phyloP scores from a whole-genome alignment of 257 asterid species.

The Rehmannia glutinosa region DNA sequence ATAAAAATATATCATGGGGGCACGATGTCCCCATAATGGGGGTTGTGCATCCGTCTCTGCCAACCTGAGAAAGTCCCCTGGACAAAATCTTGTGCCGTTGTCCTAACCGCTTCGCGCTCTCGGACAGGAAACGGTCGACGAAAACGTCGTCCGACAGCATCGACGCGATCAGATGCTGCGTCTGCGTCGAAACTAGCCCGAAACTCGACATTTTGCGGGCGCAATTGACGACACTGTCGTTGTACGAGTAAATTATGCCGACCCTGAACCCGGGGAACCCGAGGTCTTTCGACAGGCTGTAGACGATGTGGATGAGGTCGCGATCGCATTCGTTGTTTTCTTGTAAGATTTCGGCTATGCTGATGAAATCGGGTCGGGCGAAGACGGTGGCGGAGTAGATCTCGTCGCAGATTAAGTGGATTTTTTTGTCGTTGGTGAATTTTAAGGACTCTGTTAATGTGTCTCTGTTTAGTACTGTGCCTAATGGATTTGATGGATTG shows the following conservation, averaged over 20 bases:
- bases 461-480: constrained; percentile 59
- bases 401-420: constrained; percentile 78
- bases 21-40: too few species aligned
- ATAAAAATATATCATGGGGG: too few species aligned
- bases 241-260: constrained; percentile 73
- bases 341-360: constrained; percentile 65
- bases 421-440: constrained; percentile 44
- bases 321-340: constrained; percentile 34
- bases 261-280: constrained; percentile 88
- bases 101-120: constrained; percentile 46
- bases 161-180: constrained; percentile 60
- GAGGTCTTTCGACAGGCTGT: constrained; percentile 78
- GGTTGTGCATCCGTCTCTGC: too few species aligned
- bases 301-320: constrained; percentile 66
- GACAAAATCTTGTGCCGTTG: constrained; percentile 38
- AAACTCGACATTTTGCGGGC: constrained; percentile 89
- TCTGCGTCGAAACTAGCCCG: constrained; percentile 77
- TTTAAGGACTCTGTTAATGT: constrained; percentile 34
- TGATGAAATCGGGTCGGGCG: constrained; percentile 48
- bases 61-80: constrained; percentile 46
- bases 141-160: constrained; percentile 64
- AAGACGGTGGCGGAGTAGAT: constrained; percentile 89
- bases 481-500: constrained; percentile 88
- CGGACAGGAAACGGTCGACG: constrained; percentile 37
- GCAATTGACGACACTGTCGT: constrained; percentile 42